phyloP scores from a whole-genome alignment of 2,329 filamentous ascomycete species.

The Microsporum canis region DNA sequence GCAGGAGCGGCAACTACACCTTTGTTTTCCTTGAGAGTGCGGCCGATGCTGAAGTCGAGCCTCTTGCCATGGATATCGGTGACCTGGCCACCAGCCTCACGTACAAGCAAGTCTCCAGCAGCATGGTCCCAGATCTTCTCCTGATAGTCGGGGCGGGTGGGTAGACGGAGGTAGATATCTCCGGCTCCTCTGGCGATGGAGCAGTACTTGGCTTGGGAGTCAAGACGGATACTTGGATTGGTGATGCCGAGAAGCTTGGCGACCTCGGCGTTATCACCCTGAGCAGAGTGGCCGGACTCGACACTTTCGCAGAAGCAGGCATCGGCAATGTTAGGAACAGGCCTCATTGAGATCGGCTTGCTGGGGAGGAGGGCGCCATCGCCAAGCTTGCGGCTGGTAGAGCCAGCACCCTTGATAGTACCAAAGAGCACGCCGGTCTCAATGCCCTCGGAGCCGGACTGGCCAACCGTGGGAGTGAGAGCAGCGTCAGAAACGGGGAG shows the following conservation, averaged over 20 bases:
- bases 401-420: constrained; percentile 67
- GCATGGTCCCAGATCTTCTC: constrained; percentile 99
- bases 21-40: constrained; percentile 82
- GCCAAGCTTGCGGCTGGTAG: constrained; percentile 66
- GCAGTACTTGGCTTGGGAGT: constrained; percentile 96
- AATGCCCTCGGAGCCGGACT: constrained; percentile 59
- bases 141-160: constrained; percentile 74
- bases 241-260: constrained; percentile 78
- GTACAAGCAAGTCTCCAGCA: constrained; percentile 83
- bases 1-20: constrained; percentile 82
- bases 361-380: constrained; percentile 33
- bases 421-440: constrained; percentile 82
- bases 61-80: constrained; percentile 77
- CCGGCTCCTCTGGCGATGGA: constrained; percentile 88
- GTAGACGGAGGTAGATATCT: constrained; percentile 85
- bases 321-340: constrained; percentile 58
- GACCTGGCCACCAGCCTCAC: constrained; percentile 85
- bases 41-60: constrained; percentile 74
- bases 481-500: constrained; percentile 74
- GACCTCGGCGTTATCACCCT: constrained; percentile 77
- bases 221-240: constrained; percentile 82
- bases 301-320: constrained; percentile 96
- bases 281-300: constrained; percentile 82
- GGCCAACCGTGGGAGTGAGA: constrained; percentile 60
- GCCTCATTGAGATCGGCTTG: constrained; percentile 67